These are phyloP conservation scores for Amanita pallidorosea DNA, from an alignment of 768 basidiomycete species.

Conservation along the genomic window DNA sequence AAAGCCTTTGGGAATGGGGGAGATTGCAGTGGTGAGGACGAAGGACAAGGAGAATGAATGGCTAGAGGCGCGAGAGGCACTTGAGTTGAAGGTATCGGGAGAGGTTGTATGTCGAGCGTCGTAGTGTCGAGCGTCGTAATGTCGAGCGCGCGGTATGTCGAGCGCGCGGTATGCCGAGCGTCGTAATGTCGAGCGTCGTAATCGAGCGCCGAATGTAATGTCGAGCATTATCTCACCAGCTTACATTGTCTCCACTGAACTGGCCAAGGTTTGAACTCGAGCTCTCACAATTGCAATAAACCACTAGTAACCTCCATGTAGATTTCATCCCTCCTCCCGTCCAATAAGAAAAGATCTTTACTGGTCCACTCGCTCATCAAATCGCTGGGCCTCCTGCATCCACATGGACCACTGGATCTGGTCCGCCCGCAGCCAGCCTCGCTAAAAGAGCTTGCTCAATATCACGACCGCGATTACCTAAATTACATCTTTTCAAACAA, in stretches of 20 bases:
- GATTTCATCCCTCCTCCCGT: slow-evolving; percentile 49
- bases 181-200: too few relatives aligned
- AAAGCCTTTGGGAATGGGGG: slow-evolving; percentile 82
- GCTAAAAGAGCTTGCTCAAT: slow-evolving; percentile 44
- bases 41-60: slow-evolving; percentile 65
- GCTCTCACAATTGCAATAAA: too few relatives aligned
- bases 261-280: slow-evolving; percentile 30
- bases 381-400: slow-evolving; percentile 35
- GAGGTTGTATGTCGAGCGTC: slow-evolving; percentile 82
- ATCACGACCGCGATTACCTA: slow-evolving; percentile 67
- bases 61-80: slow-evolving; percentile 89
- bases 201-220: too few relatives aligned
- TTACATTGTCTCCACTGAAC: slow-evolving; percentile 45
- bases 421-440: slow-evolving; percentile 46
- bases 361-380: slow-evolving; percentile 56
- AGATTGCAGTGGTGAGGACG: slow-evolving; percentile 80
- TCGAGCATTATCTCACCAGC: too few relatives aligned
- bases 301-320: slow-evolving; percentile 1
- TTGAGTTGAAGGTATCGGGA: slow-evolving; percentile 65
- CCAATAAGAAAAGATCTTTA: slow-evolving; percentile 54
- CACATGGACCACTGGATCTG: slow-evolving; percentile 26
- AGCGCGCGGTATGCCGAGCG: too few relatives aligned
- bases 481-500: slow-evolving; percentile 38
- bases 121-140: slow-evolving; percentile 10
- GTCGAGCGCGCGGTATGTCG: too few relatives aligned